These are phyloP conservation scores for Cladosporium oxysporum DNA, from an alignment of 2,329 filamentous ascomycete species.

Conservation along the genomic window DNA sequence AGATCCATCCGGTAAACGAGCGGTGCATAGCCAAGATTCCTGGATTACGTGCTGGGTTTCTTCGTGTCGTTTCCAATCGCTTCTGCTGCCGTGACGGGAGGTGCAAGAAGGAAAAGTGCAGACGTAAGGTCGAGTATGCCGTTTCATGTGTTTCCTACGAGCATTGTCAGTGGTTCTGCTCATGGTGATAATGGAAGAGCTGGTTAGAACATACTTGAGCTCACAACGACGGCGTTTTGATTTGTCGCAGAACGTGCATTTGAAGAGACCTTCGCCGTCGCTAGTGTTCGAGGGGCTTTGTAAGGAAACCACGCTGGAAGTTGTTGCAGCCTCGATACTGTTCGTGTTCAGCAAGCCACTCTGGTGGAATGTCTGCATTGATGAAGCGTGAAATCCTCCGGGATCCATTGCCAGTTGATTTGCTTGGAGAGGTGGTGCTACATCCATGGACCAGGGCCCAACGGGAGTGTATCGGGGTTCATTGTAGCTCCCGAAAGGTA, in stretches of 20 bases:
- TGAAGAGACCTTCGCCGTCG: not conserved
- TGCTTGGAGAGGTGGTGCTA: not conserved
- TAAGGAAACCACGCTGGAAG: not conserved
- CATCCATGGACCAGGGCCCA: not conserved
- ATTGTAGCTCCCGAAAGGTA: constrained; percentile 1
- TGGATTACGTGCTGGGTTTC: constrained; percentile 72
- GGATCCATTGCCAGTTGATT: not conserved
- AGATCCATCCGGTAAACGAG: constrained; percentile 35
- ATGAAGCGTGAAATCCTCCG: not conserved
- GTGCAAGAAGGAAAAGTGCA: constrained; percentile 72
- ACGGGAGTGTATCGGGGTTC: not conserved
- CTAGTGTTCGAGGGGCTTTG: not conserved
- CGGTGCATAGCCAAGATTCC: constrained; percentile 71
- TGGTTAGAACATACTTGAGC: not conserved
- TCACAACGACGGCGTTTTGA: not conserved
- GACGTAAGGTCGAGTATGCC: constrained; percentile 77
- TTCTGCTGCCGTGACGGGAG: constrained; percentile 85
- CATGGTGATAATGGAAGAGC: not conserved
- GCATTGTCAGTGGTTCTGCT: not conserved
- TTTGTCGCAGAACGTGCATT: not conserved
- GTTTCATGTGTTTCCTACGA: constrained; percentile 76
- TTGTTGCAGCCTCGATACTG: not conserved
- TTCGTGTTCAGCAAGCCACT: not conserved
- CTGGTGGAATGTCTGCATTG: not conserved
- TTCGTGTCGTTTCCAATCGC: constrained; percentile 92